phyloP scores from a whole-genome alignment of 495 filamentous ascomycete genomes.

The Talaromyces proteolyticus region DNA sequence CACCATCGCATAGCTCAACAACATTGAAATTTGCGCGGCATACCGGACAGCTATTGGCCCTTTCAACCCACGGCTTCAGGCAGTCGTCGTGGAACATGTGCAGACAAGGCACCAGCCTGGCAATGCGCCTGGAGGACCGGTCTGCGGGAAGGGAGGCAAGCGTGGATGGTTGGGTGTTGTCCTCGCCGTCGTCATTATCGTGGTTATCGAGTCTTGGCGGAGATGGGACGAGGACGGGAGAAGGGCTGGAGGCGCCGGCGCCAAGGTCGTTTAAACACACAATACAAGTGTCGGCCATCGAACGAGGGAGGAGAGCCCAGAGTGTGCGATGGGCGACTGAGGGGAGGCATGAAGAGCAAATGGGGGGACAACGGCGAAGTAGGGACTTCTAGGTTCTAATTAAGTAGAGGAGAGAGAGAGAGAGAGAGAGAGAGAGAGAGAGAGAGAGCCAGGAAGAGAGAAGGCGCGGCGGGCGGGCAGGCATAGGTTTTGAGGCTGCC shows the following conservation, averaged over 20 bases:
- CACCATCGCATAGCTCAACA: slow-evolving; percentile 71
- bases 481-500: slow-evolving; percentile 5
- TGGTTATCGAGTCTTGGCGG: slow-evolving; percentile 40
- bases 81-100: slow-evolving; percentile 91
- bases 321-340: slow-evolving; percentile 19
- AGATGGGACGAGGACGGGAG: slow-evolving; percentile 35
- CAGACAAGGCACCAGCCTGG: slow-evolving; percentile 67
- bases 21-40: slow-evolving; percentile 86
- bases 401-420: not conserved
- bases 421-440: not conserved
- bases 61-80: slow-evolving; percentile 85
- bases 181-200: slow-evolving; percentile 23
- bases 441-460: not conserved
- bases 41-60: slow-evolving; percentile 96
- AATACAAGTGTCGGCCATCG: slow-evolving; percentile 92
- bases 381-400: too few relatives aligned
- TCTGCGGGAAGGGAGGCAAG: slow-evolving; percentile 17
- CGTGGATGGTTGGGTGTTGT: slow-evolving; percentile 21
- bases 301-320: slow-evolving; percentile 29
- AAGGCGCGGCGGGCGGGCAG: not conserved
- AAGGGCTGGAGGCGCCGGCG: slow-evolving; percentile 40
- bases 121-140: slow-evolving; percentile 48
- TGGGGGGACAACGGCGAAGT: slow-evolving; percentile 1
- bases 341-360: slow-evolving; percentile 44
- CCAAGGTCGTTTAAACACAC: slow-evolving; percentile 92